phyloP scores from a whole-genome alignment of 768 basidiomycete species.

The Xerocomus brunneocitrinus region DNA sequence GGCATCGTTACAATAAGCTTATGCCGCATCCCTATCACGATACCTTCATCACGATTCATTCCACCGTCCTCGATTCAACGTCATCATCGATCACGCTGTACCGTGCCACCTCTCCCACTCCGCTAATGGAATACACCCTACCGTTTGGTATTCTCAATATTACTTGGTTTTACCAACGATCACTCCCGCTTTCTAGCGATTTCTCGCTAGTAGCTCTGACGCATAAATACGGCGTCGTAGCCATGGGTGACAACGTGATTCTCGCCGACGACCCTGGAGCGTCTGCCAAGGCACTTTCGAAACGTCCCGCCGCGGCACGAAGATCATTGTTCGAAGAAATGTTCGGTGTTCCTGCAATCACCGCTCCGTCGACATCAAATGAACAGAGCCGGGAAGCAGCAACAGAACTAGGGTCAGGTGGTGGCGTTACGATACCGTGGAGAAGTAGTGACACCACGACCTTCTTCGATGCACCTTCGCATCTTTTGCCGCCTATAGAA shows the following conservation, averaged over 20 bases:
- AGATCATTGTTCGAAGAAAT: constrained; percentile 85
- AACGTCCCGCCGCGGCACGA: constrained; percentile 30
- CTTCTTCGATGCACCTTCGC: constrained; percentile 65
- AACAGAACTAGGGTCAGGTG: constrained; percentile 10
- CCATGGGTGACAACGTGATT: constrained; percentile 58
- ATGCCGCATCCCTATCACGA: constrained; percentile 54
- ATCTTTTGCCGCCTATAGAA: constrained; percentile 72
- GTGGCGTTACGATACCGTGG: constrained; percentile 27
- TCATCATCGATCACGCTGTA: constrained; percentile 49
- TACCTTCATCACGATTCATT: constrained; percentile 55
- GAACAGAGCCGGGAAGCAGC: constrained; percentile 15
- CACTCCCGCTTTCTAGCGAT: constrained; percentile 29
- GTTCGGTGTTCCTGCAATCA: constrained; percentile 76
- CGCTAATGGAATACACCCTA: constrained; percentile 41
- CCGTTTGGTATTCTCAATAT: constrained; percentile 63
- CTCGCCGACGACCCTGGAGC: constrained; percentile 40
- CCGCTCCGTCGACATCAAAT: constrained; percentile 23
- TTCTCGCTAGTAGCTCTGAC: constrained; percentile 72
- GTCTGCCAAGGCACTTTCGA: constrained; percentile 35
- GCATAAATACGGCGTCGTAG: constrained; percentile 55
- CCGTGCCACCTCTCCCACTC: constrained; percentile 38
- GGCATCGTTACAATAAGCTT: constrained; percentile 38
- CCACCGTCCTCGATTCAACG: constrained; percentile 24
- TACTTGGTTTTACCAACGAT: constrained; percentile 35
- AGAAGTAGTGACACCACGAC: constrained; percentile 40